phyloP scores from a whole-genome alignment of 2,329 filamentous ascomycete species.

The Truncatella angustata region DNA sequence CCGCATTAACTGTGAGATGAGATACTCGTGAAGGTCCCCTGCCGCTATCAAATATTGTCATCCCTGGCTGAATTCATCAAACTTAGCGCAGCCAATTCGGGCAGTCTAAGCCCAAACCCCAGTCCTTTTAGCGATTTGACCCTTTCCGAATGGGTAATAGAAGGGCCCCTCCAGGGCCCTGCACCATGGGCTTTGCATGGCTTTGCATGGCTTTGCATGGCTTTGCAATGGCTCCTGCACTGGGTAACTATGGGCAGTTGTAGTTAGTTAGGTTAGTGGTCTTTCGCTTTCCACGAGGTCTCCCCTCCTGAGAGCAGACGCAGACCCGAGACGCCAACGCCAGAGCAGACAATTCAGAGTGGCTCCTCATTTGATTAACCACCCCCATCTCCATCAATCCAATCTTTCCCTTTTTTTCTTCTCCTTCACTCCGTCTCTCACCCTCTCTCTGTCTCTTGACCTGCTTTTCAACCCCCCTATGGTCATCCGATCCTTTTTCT shows the following conservation, averaged over 20 bases:
- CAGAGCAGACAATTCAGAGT: no score
- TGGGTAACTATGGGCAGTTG: no score
- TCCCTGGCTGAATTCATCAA: conserved; percentile 35
- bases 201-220: no score
- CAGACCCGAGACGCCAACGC: no score
- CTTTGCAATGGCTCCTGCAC: no score
- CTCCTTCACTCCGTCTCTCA: conserved; percentile 4
- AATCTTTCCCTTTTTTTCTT: conserved; percentile 5
- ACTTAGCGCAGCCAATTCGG: conserved; percentile 39
- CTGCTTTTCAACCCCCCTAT: conserved; percentile 7
- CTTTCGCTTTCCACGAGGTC: conserved; percentile 4
- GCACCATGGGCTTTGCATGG: no score
- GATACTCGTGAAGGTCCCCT: conserved; percentile 9
- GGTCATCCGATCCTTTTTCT: conserved; percentile 14
- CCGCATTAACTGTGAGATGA: conserved; percentile 1
- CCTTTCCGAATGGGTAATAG: conserved; percentile 16
- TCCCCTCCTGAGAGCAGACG: conserved; percentile 1
- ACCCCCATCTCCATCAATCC: neutral
- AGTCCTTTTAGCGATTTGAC: conserved; percentile 23
- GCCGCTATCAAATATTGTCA: neutral
- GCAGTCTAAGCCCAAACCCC: conserved; percentile 33
- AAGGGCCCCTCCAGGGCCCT: neutral
- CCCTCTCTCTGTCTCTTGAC: neutral
- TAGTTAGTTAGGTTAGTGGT: no score
- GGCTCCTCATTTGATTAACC: conserved; percentile 1